phyloP scores from a whole-genome alignment of 495 filamentous ascomycete species.

The Podospora didyma region DNA sequence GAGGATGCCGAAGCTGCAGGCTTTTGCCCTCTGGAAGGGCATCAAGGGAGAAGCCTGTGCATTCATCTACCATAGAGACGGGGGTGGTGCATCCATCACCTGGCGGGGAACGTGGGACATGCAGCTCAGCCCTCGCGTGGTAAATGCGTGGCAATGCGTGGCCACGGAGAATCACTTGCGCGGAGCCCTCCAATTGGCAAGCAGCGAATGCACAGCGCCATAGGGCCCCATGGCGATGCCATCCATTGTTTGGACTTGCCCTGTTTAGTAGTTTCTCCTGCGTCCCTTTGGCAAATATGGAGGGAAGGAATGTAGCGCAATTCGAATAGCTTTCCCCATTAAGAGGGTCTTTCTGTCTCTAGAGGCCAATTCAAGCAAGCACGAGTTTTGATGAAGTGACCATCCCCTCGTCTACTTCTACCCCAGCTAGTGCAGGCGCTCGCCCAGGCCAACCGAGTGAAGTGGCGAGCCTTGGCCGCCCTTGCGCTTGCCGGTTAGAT shows the following conservation, averaged over 20 bases:
- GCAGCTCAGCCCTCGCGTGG: slow-evolving; percentile 17
- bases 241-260: slow-evolving; percentile 15
- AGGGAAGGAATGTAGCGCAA: slow-evolving; percentile 6
- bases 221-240: slow-evolving; percentile 14
- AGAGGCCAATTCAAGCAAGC: background rate
- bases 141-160: slow-evolving; percentile 23
- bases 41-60: slow-evolving; percentile 22
- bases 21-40: slow-evolving; percentile 30
- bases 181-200: slow-evolving; percentile 3
- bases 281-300: slow-evolving; percentile 16
- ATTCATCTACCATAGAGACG: slow-evolving; percentile 24
- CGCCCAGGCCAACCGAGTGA: background rate
- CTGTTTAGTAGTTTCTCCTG: slow-evolving; percentile 12
- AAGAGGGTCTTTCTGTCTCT: background rate
- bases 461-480: background rate
- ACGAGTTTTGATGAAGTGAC: background rate
- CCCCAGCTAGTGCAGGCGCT: background rate
- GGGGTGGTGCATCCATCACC: slow-evolving; percentile 14
- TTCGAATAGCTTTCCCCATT: background rate
- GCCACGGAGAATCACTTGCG: slow-evolving; percentile 10
- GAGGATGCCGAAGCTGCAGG: slow-evolving; percentile 25
- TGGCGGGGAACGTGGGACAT: slow-evolving; percentile 30
- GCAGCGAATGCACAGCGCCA: background rate
- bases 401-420: background rate
- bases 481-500: background rate